These are phyloP conservation scores for Eucalyptus cladocalyx DNA, from an alignment of 345 rosid species.

Conservation along the genomic window DNA sequence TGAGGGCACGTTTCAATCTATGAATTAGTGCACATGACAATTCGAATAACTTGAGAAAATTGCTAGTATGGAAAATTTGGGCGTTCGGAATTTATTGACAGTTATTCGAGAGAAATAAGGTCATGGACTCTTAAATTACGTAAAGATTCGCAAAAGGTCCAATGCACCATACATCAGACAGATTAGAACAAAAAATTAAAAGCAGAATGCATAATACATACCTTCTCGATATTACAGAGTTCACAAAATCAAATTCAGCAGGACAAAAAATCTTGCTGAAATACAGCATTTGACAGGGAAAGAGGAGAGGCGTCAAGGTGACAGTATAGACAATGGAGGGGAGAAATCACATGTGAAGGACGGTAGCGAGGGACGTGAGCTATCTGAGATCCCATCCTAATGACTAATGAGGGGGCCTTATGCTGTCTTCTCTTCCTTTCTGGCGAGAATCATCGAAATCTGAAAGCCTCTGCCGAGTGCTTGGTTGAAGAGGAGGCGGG, in stretches of 20 bases:
- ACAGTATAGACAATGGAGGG: not conserved
- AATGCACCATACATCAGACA: not conserved
- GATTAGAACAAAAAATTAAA: not conserved
- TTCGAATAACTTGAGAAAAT: not conserved
- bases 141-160: rapidly evolving
- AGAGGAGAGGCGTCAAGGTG: not conserved
- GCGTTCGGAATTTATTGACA: rapidly evolving
- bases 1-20: rapidly evolving
- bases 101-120: rapidly evolving
- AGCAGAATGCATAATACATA: not conserved
- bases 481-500: constrained; percentile 88
- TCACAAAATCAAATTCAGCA: not conserved
- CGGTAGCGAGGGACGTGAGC: not conserved
- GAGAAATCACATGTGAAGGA: not conserved
- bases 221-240: not conserved
- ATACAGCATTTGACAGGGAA: not conserved
- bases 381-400: not conserved
- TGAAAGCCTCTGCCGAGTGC: constrained; percentile 94
- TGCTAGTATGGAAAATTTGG: rapidly evolving
- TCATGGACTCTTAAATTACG: rapidly evolving
- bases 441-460: constrained; percentile 73
- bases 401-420: not conserved
- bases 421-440: constrained; percentile 33
- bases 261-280: not conserved
- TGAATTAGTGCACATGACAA: rapidly evolving